phyloP scores from a whole-genome alignment of 106 monocot genomes.

The Hemerocallis citrina region DNA sequence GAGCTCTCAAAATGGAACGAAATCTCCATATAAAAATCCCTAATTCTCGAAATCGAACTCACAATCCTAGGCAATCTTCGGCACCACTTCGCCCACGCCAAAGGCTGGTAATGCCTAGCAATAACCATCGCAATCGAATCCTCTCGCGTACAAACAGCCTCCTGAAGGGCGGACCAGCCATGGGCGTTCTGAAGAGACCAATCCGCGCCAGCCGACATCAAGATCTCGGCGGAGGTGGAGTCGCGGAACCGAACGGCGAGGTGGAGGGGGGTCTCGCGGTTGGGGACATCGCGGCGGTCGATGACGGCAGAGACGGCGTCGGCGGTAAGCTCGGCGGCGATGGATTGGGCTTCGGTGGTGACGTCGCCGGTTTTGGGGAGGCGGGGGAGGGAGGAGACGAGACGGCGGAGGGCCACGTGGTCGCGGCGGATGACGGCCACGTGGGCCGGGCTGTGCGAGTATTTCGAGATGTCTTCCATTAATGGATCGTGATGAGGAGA shows the following conservation, averaged over 20 bases:
- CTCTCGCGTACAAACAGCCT: conserved; percentile 85
- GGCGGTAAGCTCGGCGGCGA: conserved; percentile 50
- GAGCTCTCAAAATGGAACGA: conserved; percentile 95
- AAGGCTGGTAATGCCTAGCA: conserved; percentile 91
- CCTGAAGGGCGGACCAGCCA: conserved; percentile 97
- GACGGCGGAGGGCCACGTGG: conserved; percentile 52
- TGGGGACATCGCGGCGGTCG: conserved; percentile 88
- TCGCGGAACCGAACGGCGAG: conserved; percentile 86
- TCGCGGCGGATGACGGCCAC: conserved; percentile 66
- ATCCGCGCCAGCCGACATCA: conserved; percentile 94
- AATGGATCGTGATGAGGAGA: no score
- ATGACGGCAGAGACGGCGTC: conserved; percentile 68
- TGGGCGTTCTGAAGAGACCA: conserved; percentile 96
- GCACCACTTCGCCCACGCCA: conserved; percentile 99
- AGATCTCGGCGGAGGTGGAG: conserved; percentile 71
- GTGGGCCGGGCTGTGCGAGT: conserved; percentile 82
- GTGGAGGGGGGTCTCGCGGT: conserved; percentile 94
- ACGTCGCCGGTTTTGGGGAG: conserved; percentile 82
- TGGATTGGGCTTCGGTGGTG: conserved; percentile 67
- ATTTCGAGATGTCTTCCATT: conserved; percentile 84
- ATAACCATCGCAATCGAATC: conserved; percentile 79
- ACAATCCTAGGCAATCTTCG: conserved; percentile 83
- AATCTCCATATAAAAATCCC: conserved; percentile 99
- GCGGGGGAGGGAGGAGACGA: conserved; percentile 59
- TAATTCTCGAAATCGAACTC: conserved; percentile 56